phyloP scores from a whole-genome alignment of 2,329 filamentous ascomycete genomes.

The Neonectria ditissima region DNA sequence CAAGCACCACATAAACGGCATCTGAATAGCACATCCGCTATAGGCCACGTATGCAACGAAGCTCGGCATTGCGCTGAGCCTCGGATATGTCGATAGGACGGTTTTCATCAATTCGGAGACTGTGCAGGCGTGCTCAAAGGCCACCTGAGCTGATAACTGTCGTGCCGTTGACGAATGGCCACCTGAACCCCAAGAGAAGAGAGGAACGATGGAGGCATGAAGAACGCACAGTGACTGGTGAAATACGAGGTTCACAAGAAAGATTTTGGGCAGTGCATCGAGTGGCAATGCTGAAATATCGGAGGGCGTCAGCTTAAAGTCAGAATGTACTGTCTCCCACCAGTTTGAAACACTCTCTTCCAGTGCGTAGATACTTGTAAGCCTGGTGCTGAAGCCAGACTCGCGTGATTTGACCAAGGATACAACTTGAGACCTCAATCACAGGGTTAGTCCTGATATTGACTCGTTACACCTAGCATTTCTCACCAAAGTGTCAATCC shows the following conservation, averaged over 20 bases:
- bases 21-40: slow-evolving; percentile 38
- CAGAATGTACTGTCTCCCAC: slow-evolving; percentile 13
- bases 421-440: slow-evolving; percentile 20
- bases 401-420: slow-evolving; percentile 9
- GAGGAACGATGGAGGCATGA: slow-evolving; percentile 38
- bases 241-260: slow-evolving; percentile 30
- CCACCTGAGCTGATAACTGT: slow-evolving; percentile 38
- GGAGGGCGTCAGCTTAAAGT: slow-evolving; percentile 11
- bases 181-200: slow-evolving; percentile 34
- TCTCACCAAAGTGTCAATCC: slow-evolving; percentile 28
- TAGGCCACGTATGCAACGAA: slow-evolving; percentile 39
- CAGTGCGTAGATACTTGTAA: slow-evolving; percentile 15
- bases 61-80: slow-evolving; percentile 23
- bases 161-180: slow-evolving; percentile 23
- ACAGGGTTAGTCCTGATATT: background rate
- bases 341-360: slow-evolving; percentile 24
- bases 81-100: slow-evolving; percentile 1
- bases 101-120: slow-evolving; percentile 27
- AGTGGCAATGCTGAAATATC: background rate
- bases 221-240: slow-evolving; percentile 36
- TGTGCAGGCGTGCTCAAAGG: slow-evolving; percentile 36
- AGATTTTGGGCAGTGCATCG: slow-evolving; percentile 9
- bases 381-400: background rate
- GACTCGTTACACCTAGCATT: too few species aligned
- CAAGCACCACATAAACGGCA: slow-evolving; percentile 39